These are phyloP conservation scores for Exophiala mesophila DNA, from an alignment of 2,329 filamentous ascomycete species.

Conservation along the genomic window DNA sequence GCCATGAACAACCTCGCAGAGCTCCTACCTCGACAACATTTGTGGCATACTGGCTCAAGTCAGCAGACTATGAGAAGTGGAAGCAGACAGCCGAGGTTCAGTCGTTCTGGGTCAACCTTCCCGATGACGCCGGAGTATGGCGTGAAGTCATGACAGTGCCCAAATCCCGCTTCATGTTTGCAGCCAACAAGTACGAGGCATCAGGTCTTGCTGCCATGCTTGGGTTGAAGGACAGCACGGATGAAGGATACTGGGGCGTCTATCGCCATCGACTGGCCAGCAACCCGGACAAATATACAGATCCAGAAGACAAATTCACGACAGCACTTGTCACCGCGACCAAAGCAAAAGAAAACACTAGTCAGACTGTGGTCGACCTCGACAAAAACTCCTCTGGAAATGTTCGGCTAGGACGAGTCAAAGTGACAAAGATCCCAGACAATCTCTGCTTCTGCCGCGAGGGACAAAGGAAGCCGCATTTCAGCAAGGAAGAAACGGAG, in stretches of 20 bases:
- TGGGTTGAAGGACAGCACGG: constrained; percentile 10
- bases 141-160: constrained; percentile 18
- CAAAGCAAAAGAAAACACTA: constrained; percentile 2
- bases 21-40: constrained; percentile 10
- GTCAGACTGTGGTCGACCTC: constrained; percentile 11
- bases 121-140: constrained; percentile 16
- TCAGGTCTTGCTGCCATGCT: constrained; percentile 10
- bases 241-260: constrained; percentile 15
- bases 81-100: constrained; percentile 4
- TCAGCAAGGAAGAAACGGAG: constrained; percentile 12
- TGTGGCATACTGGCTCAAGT: constrained; percentile 13
- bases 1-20: constrained; percentile 7
- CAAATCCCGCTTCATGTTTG: constrained; percentile 14
- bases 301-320: constrained; percentile 10
- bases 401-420: constrained; percentile 7
- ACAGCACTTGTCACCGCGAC: constrained; percentile 7
- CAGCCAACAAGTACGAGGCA: constrained; percentile 8
- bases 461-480: constrained; percentile 11
- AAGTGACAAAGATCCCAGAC: constrained; percentile 13
- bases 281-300: constrained; percentile 12
- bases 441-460: constrained; percentile 12
- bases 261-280: constrained; percentile 11
- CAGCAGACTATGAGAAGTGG: constrained; percentile 10
- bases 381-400: not conserved
- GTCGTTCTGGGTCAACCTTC: constrained; percentile 11